Evolutionary conservation across 495 filamentous ascomycete species (phyloP).

Genomic region (Penicillium roqueforti): DNA sequence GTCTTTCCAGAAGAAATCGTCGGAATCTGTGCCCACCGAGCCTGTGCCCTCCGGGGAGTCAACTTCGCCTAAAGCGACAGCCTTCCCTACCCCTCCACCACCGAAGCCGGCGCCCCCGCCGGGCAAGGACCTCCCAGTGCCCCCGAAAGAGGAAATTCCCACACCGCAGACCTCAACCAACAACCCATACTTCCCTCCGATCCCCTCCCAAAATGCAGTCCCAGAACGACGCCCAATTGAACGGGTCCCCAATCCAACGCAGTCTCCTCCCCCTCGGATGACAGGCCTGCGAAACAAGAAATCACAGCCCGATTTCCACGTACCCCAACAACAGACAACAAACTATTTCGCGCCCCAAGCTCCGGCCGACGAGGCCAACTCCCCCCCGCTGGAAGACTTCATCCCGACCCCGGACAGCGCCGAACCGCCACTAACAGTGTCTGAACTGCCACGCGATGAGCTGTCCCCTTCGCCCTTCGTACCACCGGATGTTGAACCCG

Average conservation of each 20-base stretch:
- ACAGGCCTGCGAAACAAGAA: conserved; percentile 4
- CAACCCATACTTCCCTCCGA: conserved; percentile 8
- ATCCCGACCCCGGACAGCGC: conserved; percentile 37
- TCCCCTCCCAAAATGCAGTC: neutral
- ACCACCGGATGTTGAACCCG: conserved; percentile 32
- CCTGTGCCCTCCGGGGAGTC: conserved; percentile 6
- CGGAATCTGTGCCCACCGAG: too few species aligned
- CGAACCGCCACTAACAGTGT: conserved; percentile 21
- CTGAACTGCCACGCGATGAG: conserved; percentile 24
- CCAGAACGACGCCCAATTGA: conserved; percentile 7
- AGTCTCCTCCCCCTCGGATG: conserved; percentile 4
- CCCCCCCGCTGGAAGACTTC: conserved; percentile 35
- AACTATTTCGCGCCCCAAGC: neutral
- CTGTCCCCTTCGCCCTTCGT: conserved; percentile 24
- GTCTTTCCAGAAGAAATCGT: conserved; percentile 22
- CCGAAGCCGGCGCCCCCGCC: conserved; percentile 20
- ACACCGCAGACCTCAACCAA: conserved; percentile 10
- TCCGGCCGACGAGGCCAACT: conserved; percentile 14
- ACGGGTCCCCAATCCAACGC: conserved; percentile 4
- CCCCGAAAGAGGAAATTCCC: conserved; percentile 20
- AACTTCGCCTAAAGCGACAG: neutral
- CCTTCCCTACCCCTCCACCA: conserved; percentile 13
- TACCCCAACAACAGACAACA: neutral
- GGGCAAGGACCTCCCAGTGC: conserved; percentile 34
- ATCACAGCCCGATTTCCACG: conserved; percentile 1